Conservation (phyloP, 768 basidiomycete species). For the Erythrobasidium yunnanense region DNA sequence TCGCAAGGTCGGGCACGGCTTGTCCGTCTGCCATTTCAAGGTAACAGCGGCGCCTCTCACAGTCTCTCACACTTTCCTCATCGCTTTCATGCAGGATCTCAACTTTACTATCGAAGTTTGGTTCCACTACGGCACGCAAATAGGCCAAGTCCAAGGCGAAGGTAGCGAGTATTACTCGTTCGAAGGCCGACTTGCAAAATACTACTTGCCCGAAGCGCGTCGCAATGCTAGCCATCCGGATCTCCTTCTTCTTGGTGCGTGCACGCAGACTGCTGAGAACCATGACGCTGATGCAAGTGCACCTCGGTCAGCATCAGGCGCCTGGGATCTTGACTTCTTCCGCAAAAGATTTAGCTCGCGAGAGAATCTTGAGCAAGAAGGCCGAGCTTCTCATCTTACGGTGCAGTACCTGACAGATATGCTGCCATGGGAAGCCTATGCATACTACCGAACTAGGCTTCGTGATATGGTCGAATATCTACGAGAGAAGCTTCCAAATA, state of each 20-base stretch:
- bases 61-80: neutral
- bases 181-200: neutral
- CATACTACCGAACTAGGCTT: neutral
- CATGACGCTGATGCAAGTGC: too few relatives aligned
- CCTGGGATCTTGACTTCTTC: too few relatives aligned
- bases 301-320: too few relatives aligned
- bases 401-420: neutral
- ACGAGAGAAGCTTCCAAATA: neutral
- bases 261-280: too few relatives aligned
- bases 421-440: neutral
- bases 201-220: neutral
- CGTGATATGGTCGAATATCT: neutral
- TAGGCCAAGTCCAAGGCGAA: neutral
- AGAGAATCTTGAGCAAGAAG: too few relatives aligned
- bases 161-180: neutral
- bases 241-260: too few relatives aligned
- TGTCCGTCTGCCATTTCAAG: neutral
- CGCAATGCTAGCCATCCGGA: too few relatives aligned
- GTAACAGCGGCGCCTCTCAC: neutral
- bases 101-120: neutral
- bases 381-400: too few relatives aligned
- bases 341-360: neutral
- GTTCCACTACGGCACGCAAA: neutral
- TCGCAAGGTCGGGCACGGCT: neutral
- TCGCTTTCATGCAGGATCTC: neutral